phyloP scores from a whole-genome alignment of 768 basidiomycete species.

The Infundibulicybe gibba region DNA sequence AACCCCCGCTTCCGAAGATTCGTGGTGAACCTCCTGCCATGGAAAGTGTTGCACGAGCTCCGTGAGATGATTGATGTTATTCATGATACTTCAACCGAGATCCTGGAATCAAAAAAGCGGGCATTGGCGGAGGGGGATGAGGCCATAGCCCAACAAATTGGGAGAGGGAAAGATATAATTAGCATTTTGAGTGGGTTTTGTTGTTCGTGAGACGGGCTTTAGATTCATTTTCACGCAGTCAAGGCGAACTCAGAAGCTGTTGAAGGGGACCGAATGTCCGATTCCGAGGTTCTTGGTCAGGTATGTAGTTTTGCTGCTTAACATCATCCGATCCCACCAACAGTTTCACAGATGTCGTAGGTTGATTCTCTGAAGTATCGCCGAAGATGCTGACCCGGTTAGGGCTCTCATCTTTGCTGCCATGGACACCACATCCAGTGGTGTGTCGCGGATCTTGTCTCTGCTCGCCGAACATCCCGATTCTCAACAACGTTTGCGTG shows the following conservation, averaged over 20 bases:
- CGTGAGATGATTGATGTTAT: constrained; percentile 29
- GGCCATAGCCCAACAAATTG: constrained; percentile 23
- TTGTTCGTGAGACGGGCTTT: not conserved
- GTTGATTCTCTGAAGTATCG: not conserved
- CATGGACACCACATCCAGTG: constrained; percentile 40
- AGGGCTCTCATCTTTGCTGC: constrained; percentile 29
- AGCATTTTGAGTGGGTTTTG: constrained; percentile 19
- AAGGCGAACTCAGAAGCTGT: constrained; percentile 26
- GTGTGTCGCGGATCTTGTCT: constrained; percentile 30
- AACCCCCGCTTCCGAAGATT: constrained; percentile 26
- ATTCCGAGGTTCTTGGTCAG: constrained; percentile 31
- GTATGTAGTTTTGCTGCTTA: too few relatives aligned
- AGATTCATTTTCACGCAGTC: constrained; percentile 18
- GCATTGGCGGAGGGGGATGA: constrained; percentile 22
- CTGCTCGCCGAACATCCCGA: constrained; percentile 26
- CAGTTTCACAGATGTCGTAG: constrained; percentile 6
- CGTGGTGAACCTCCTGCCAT: constrained; percentile 25
- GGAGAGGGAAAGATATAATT: constrained; percentile 26
- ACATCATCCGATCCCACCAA: not conserved
- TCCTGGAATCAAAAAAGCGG: constrained; percentile 30
- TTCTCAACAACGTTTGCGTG: constrained; percentile 29
- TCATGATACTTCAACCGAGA: constrained; percentile 22
- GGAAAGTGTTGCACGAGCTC: constrained; percentile 18
- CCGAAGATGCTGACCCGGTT: not conserved
- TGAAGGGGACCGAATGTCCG: constrained; percentile 24